A percentile compares a stretch with the other conserved stretches of the same genome.
Conservation (phyloP, 108 stramenopile species). For the Nitzschia sp. region DNA sequence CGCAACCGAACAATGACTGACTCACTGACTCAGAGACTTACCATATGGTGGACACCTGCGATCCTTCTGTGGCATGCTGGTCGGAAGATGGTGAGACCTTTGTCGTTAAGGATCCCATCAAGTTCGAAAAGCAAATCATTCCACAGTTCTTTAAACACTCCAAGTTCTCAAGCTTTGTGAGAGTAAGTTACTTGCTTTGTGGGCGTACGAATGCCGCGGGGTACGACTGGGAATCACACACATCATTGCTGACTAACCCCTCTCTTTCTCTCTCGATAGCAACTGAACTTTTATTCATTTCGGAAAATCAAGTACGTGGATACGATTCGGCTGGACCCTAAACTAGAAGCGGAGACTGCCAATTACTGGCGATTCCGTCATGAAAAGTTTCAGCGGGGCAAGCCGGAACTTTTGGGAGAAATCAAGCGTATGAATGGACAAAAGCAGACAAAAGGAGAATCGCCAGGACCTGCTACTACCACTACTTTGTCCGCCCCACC, state of each 20-base stretch:
- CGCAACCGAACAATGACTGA: neutral
- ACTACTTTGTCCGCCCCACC: neutral
- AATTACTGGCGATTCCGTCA: conserved; percentile 86
- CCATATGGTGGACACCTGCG: conserved; percentile 85
- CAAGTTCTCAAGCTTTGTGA: conserved; percentile 84
- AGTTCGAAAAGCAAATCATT: conserved; percentile 77
- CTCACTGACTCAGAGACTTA: conserved; percentile 61
- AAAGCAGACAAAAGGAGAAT: conserved; percentile 18
- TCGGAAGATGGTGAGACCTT: conserved; percentile 82
- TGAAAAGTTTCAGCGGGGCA: conserved; percentile 70
- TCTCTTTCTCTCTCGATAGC: conserved; percentile 37
- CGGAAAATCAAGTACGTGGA: conserved; percentile 80
- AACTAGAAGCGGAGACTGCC: conserved; percentile 67
- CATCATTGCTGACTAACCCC: neutral
- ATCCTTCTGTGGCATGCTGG: conserved; percentile 70
- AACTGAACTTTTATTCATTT: conserved; percentile 94
- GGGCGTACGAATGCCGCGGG: neutral
- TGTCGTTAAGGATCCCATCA: conserved; percentile 71
- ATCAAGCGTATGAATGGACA: conserved; percentile 66
- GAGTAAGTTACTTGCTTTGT: conserved; percentile 28
- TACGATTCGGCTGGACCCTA: conserved; percentile 67
- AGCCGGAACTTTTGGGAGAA: conserved; percentile 71
- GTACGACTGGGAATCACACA: conserved; percentile 4
- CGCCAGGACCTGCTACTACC: neutral
- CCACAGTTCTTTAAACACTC: conserved; percentile 96